A percentile compares a stretch with the other conserved stretches of the same genome.
Conservation (phyloP, 805 yeast genomes). For the Candida caryicola region DNA sequence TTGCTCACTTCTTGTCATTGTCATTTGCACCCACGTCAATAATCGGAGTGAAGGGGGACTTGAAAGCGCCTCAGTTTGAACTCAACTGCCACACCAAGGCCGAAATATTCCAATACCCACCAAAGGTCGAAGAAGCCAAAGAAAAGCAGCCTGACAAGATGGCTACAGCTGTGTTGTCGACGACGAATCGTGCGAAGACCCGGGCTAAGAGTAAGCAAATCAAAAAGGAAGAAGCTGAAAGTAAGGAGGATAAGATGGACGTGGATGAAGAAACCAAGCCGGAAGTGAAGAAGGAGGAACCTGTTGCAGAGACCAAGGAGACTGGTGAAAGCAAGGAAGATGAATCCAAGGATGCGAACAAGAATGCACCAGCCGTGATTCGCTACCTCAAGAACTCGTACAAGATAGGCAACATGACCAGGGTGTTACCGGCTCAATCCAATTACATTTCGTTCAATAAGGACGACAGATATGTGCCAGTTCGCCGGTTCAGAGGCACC, state of each 20-base stretch:
- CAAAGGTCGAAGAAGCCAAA: constrained; percentile 74
- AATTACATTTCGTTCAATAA: constrained; percentile 76
- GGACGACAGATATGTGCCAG: constrained; percentile 71
- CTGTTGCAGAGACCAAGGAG: constrained; percentile 11
- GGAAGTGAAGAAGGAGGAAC: constrained; percentile 6
- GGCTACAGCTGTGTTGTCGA: constrained; percentile 89
- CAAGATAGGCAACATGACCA: constrained; percentile 71
- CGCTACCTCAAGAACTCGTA: constrained; percentile 64
- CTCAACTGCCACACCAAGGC: constrained; percentile 79
- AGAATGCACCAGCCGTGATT: constrained; percentile 37
- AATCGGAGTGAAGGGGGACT: constrained; percentile 75
- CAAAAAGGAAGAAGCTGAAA: constrained; percentile 51
- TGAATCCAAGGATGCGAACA: constrained; percentile 25
- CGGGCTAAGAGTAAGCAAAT: constrained; percentile 71
- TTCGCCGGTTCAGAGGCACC: constrained; percentile 67
- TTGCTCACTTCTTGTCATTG: constrained; percentile 86
- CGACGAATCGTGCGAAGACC: constrained; percentile 91
- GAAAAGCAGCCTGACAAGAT: constrained; percentile 85
- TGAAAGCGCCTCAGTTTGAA: constrained; percentile 81
- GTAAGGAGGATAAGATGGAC: constrained; percentile 41
- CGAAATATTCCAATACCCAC: constrained; percentile 83
- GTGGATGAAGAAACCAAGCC: constrained; percentile 28
- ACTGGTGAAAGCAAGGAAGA: constrained; percentile 15
- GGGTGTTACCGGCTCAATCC: constrained; percentile 88
- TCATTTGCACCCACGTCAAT: constrained; percentile 92